Evolutionary conservation across 2,329 filamentous ascomycete genomes (phyloP).

Genomic region (Harringtonia aguacate): DNA sequence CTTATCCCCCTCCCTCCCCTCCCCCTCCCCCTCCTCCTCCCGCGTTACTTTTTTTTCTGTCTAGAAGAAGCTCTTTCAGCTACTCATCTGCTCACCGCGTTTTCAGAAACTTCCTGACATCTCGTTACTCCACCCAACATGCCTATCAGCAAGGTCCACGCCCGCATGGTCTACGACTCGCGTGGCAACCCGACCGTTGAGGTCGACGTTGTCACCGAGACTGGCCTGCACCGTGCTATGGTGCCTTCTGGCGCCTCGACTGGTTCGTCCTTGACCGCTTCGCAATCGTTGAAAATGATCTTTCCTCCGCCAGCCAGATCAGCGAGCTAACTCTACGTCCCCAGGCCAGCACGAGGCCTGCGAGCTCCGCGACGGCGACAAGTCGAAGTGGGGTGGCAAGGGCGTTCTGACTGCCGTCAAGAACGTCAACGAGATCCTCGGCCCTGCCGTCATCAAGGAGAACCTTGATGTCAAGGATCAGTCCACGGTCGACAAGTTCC

Average conservation of each 20-base stretch:
- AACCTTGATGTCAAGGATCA: constrained; percentile 80
- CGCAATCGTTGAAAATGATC: not conserved
- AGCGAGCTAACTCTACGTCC: not conserved
- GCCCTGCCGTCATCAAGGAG: constrained; percentile 72
- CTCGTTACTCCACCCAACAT: constrained; percentile 46
- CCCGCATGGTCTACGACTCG: constrained; percentile 96
- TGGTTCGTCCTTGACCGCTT: constrained; percentile 43
- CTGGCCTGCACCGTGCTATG: constrained; percentile 92
- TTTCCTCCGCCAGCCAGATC: not conserved
- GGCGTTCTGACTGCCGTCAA: constrained; percentile 77
- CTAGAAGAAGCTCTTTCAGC: too few relatives aligned
- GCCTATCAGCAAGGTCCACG: constrained; percentile 84
- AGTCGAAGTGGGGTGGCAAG: constrained; percentile 77
- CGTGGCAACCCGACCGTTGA: constrained; percentile 97
- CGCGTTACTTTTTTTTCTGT: too few relatives aligned
- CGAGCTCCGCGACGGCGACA: constrained; percentile 85
- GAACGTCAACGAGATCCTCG: constrained; percentile 77
- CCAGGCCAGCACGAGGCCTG: constrained; percentile 80
- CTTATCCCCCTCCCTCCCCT: too few relatives aligned
- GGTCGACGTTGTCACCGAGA: constrained; percentile 94
- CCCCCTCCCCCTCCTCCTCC: too few relatives aligned
- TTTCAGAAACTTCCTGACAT: too few relatives aligned
- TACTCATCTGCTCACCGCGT: too few relatives aligned
- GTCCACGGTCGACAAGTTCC: constrained; percentile 70
- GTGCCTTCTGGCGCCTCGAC: constrained; percentile 95